Conservation (phyloP, 176 grass and related monocot genomes). For the Themeda triandra region DNA sequence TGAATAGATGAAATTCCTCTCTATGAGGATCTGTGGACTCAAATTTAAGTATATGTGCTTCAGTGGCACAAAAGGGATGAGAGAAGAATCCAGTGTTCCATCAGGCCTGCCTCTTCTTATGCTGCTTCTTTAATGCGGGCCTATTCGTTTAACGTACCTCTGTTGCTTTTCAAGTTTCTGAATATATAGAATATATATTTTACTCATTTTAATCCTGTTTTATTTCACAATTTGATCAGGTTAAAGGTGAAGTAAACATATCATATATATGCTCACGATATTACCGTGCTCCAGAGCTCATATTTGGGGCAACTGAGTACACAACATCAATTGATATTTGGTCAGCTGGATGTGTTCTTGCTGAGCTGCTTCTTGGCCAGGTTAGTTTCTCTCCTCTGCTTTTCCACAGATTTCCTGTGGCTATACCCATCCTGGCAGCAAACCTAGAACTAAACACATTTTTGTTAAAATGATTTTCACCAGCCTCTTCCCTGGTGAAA, state of each 20-base stretch:
- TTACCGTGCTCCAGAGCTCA: constrained; percentile 96
- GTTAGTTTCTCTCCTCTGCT: constrained; percentile 34
- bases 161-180: not conserved
- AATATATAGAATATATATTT: not conserved
- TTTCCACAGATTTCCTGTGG: not conserved
- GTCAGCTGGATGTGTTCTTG: constrained; percentile 97
- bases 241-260: constrained; percentile 95
- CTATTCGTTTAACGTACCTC: not conserved
- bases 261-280: constrained; percentile 98
- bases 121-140: not conserved
- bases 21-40: not conserved
- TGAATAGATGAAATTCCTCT: not conserved
- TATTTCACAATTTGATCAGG: constrained; percentile 31
- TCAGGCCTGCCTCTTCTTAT: not conserved
- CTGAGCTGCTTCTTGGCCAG: constrained; percentile 92
- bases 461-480: constrained; percentile 22
- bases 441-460: constrained; percentile 21
- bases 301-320: constrained; percentile 96
- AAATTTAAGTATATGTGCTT: not conserved
- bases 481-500: constrained; percentile 76
- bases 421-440: not conserved
- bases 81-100: not conserved
- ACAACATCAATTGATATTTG: constrained; percentile 98
- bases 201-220: not conserved
- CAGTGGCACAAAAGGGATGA: not conserved